Conservation (phyloP, 257 asterid genomes). For the Voacanga thouarsii region DNA sequence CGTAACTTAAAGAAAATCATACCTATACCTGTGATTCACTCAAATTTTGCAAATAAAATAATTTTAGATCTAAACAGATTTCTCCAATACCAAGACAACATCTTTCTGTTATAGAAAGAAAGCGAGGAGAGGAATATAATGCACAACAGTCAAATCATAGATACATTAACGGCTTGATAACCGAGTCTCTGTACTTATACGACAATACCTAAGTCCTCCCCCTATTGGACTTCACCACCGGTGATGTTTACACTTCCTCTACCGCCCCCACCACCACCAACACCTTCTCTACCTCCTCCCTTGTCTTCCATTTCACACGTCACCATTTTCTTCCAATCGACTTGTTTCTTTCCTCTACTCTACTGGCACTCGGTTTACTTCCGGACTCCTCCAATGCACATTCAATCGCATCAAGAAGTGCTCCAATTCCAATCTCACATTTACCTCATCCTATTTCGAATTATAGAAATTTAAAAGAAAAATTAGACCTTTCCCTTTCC, state of each 20-base stretch:
- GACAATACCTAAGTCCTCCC: slow-evolving; percentile 26
- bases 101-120: no score
- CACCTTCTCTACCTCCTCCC: slow-evolving; percentile 11
- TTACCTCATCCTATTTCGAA: no score
- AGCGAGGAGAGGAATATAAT: no score
- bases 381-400: slow-evolving; percentile 32
- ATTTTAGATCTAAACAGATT: no score
- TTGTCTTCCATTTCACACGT: neutral
- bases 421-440: slow-evolving; percentile 17
- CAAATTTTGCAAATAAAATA: no score
- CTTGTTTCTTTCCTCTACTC: neutral
- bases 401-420: slow-evolving; percentile 43
- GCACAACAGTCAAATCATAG: no score
- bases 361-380: slow-evolving; percentile 21
- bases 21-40: no score
- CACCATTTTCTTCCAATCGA: neutral
- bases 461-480: no score
- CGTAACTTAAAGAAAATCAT: no score
- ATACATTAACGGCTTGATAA: slow-evolving; percentile 34
- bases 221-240: slow-evolving; percentile 26
- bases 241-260: neutral
- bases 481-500: no score
- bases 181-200: slow-evolving; percentile 27
- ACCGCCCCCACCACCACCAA: neutral
- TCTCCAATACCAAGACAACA: no score